Evolutionary conservation across 805 yeast genomes (phyloP), one percentile per base, ranked within the genome.

Genomic region (Zygosaccharomyces gambellarensis): DNA sequence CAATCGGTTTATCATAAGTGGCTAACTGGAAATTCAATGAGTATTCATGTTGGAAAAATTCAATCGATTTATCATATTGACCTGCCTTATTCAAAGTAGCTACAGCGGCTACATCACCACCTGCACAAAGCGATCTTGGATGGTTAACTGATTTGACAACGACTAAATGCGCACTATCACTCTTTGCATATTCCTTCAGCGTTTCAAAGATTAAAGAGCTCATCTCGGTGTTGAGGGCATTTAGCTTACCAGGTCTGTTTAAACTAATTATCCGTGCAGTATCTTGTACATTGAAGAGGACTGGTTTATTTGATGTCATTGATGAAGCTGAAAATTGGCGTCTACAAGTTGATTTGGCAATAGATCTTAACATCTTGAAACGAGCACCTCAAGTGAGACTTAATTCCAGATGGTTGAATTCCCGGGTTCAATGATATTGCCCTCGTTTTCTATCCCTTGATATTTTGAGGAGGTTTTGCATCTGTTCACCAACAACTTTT

Each of bases 31-130:
- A 86, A 72, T 94, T 83, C 61, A 94, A 71, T 53, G 83, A 80
- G 71, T 94, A 92, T 70, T 92, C 98, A 48, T 75, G 66, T 52
- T 80, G 78, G 73, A 94, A 92, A 69, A 85, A 87, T 50, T 78
- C 78, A 30, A 81, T 63, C 2, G 89, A 81, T 38, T 74, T 70
- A 10, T 62, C 64, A 1, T 76, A 67, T 22, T 80, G 64, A 11
- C 77, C 79, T 1, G 66, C 57, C 32, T 74, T 57, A 59, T 85
- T 86, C 53, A 72, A 72, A 46, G 73, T 73, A 22, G 92, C 95
- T 60, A 90, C 82, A 45, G 79, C 80, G 36, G 92, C 83, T 39
- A 92, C 96, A 67, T 92, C 99, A 27, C 98, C 99, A 43, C 99
- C 99, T 29, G 98, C 95, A 69, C 97, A 89, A 52, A 92, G 81